These are phyloP conservation scores for Coleophoma eucalyptorum DNA, from an alignment of 2,329 filamentous ascomycete genomes.

Conservation along the genomic window DNA sequence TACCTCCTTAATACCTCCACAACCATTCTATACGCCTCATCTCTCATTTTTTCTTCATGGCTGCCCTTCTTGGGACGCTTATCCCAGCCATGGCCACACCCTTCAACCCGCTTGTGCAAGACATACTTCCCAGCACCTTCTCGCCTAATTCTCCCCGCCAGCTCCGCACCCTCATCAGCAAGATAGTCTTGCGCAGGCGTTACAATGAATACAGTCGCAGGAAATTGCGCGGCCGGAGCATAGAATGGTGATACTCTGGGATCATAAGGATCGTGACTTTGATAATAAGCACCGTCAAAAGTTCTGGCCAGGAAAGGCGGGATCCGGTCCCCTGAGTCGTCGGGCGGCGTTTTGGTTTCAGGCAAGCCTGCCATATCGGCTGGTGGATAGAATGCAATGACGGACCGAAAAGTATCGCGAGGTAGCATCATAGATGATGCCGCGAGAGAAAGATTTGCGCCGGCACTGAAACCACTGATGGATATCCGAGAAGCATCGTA, in stretches of 20 bases:
- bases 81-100: slow-evolving; percentile 12
- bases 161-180: slow-evolving; percentile 28
- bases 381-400: slow-evolving; percentile 41
- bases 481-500: slow-evolving; percentile 39
- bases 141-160: slow-evolving; percentile 24
- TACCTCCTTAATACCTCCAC: slow-evolving; percentile 7
- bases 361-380: slow-evolving; percentile 28
- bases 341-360: slow-evolving; percentile 23
- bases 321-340: slow-evolving; percentile 15
- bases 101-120: slow-evolving; percentile 16
- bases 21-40: slow-evolving; percentile 6
- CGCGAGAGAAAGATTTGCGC: slow-evolving; percentile 37
- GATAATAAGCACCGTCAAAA: slow-evolving; percentile 31
- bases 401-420: slow-evolving; percentile 43
- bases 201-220: slow-evolving; percentile 26
- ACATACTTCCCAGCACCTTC: slow-evolving; percentile 18
- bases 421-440: slow-evolving; percentile 27
- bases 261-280: slow-evolving; percentile 21
- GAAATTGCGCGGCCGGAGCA: slow-evolving; percentile 21
- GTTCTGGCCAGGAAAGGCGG: slow-evolving; percentile 19
- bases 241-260: slow-evolving; percentile 31
- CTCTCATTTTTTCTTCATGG: slow-evolving; percentile 4
- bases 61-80: slow-evolving; percentile 6
- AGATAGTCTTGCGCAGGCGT: slow-evolving; percentile 32
- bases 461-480: slow-evolving; percentile 40